Percentiles rank a stretch among this genome's conserved stretches.
phyloP scores from a whole-genome alignment of 164 flowering plant genomes.

The Euptelea pleiosperma region DNA sequence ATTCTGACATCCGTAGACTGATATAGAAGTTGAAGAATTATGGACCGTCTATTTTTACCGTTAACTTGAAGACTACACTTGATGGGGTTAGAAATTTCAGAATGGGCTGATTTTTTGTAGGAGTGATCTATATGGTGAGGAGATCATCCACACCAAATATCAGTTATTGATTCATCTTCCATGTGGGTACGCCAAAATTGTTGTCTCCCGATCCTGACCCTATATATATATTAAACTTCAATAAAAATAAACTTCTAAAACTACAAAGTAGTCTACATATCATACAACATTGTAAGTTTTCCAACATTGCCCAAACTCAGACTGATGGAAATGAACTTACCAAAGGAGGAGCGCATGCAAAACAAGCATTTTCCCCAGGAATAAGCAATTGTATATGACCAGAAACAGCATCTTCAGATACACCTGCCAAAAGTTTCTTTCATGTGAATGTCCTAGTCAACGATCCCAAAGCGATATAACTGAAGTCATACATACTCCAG shows the following conservation, averaged over 20 bases:
- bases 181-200: too few relatives aligned
- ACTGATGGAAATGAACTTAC: constrained; percentile 38
- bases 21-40: too few relatives aligned
- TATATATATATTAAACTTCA: too few relatives aligned
- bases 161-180: too few relatives aligned
- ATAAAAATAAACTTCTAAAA: constrained; percentile 1
- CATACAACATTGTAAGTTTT: background rate
- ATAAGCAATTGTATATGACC: constrained; percentile 93
- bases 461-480: background rate
- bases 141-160: too few relatives aligned
- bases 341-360: constrained; percentile 99
- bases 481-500: background rate
- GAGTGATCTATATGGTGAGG: too few relatives aligned
- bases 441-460: constrained; percentile 4
- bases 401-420: constrained; percentile 98
- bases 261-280: background rate
- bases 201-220: too few relatives aligned
- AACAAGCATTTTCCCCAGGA: constrained; percentile 99
- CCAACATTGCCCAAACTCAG: background rate
- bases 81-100: too few relatives aligned
- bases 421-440: constrained; percentile 58
- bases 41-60: too few relatives aligned
- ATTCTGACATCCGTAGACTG: too few relatives aligned
- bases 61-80: too few relatives aligned
- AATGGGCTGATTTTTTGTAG: too few relatives aligned